Percentiles rank a stretch among this genome's conserved stretches.
phyloP scores from a whole-genome alignment of 768 basidiomycete genomes.

The Lentinula guzmanii region DNA sequence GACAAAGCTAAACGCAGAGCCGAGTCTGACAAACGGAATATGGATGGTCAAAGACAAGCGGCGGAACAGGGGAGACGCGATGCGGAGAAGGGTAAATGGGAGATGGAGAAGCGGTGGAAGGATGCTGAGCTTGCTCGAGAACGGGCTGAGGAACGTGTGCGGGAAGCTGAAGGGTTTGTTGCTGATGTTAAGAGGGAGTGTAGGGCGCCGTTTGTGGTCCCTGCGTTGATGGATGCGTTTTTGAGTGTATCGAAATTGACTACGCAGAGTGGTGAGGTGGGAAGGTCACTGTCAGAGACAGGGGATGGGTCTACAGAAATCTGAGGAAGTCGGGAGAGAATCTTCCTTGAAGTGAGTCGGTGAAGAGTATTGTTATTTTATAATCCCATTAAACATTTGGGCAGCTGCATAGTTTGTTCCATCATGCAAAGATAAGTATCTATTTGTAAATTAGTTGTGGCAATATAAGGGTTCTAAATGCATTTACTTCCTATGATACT shows the following conservation, averaged over 20 bases:
- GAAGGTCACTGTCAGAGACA: too few relatives aligned
- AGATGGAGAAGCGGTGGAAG: neutral
- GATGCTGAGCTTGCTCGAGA: neutral
- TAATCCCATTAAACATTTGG: too few relatives aligned
- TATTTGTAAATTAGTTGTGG: too few relatives aligned
- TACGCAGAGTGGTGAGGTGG: neutral
- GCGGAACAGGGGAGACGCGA: neutral
- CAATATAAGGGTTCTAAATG: too few relatives aligned
- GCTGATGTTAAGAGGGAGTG: neutral
- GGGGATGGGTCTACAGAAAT: neutral
- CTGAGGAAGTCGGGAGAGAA: neutral
- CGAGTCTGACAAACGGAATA: neutral
- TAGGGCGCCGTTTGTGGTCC: slow-evolving; percentile 3
- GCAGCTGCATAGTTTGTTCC: too few relatives aligned
- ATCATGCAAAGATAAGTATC: too few relatives aligned
- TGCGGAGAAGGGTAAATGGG: too few relatives aligned
- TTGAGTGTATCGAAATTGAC: neutral
- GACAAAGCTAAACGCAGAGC: neutral
- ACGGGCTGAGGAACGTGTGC: neutral
- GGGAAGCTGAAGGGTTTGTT: neutral
- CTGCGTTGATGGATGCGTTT: slow-evolving; percentile 5
- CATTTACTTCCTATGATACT: too few relatives aligned
- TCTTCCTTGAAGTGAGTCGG: neutral
- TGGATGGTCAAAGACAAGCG: neutral
- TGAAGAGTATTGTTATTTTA: neutral